These are phyloP conservation scores for Gnaphalium uliginosum DNA, from an alignment of 129 eudicot species.

Conservation along the genomic window DNA sequence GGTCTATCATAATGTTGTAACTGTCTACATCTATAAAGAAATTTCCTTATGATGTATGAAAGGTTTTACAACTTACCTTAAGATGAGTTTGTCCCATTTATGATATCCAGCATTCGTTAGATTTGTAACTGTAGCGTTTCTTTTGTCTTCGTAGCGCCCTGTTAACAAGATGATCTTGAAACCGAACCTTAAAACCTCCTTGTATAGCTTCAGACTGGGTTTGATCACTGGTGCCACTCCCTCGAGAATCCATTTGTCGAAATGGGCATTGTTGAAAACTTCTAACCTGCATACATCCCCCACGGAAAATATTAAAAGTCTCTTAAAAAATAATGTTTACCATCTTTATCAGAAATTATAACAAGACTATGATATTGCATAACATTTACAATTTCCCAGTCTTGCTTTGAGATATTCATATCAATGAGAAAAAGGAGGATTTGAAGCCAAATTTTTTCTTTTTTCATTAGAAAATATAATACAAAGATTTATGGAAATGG, in stretches of 20 bases:
- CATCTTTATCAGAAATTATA: constrained; percentile 7
- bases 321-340: no score
- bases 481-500: neutral
- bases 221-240: constrained; percentile 68
- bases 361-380: neutral
- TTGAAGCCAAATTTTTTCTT: neutral
- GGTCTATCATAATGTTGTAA: no score
- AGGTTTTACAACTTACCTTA: constrained; percentile 45
- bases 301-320: neutral
- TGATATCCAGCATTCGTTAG: constrained; percentile 59
- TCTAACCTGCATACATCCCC: constrained; percentile 51
- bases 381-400: constrained; percentile 7
- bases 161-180: constrained; percentile 75
- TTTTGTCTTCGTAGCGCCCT: constrained; percentile 67
- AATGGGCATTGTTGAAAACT: constrained; percentile 50
- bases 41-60: no score
- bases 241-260: constrained; percentile 83
- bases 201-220: constrained; percentile 78
- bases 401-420: neutral
- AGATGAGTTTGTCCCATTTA: constrained; percentile 78
- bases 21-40: no score
- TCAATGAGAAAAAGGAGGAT: neutral
- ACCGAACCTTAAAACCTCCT: constrained; percentile 61
- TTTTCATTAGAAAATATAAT: neutral
- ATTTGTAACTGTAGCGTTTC: constrained; percentile 57